These are phyloP conservation scores for Graphium sp. DNA, from an alignment of 2,329 filamentous ascomycete species.

Conservation along the genomic window DNA sequence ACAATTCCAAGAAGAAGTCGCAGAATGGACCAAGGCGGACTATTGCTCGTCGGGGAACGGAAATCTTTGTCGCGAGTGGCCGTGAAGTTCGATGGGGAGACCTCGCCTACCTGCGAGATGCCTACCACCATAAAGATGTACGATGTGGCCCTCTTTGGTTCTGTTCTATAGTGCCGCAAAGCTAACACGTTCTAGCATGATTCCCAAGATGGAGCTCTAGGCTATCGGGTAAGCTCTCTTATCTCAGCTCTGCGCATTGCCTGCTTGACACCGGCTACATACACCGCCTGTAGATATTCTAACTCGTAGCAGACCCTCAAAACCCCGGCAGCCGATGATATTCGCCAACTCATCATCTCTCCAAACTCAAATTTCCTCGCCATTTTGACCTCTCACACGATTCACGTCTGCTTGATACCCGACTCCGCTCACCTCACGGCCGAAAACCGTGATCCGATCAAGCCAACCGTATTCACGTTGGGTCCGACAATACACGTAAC, in stretches of 20 bases:
- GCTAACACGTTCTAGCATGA: slow-evolving; percentile 4
- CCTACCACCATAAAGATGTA: too few relatives aligned
- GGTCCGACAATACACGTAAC: slow-evolving; percentile 85
- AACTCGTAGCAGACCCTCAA: slow-evolving; percentile 44
- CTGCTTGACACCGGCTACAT: neutral
- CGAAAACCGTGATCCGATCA: slow-evolving; percentile 50
- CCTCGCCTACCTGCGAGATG: slow-evolving; percentile 51
- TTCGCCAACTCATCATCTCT: slow-evolving; percentile 72
- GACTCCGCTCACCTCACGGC: slow-evolving; percentile 60
- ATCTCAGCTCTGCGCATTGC: neutral
- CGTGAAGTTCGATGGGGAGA: slow-evolving; percentile 89
- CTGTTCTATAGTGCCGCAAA: too few relatives aligned
- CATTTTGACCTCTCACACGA: slow-evolving; percentile 71
- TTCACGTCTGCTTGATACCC: slow-evolving; percentile 76
- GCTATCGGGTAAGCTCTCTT: slow-evolving; percentile 3
- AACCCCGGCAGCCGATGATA: slow-evolving; percentile 62
- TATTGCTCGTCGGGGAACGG: slow-evolving; percentile 67
- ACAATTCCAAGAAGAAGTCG: slow-evolving; percentile 21
- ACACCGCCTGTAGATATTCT: slow-evolving; percentile 2
- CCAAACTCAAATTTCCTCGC: slow-evolving; percentile 70
- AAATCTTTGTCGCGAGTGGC: slow-evolving; percentile 77
- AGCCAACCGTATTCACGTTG: slow-evolving; percentile 77
- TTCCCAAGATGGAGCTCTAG: slow-evolving; percentile 1
- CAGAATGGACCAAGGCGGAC: slow-evolving; percentile 39
- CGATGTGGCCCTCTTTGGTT: too few relatives aligned